Evolutionary conservation across 768 basidiomycete genomes (phyloP), one percentile per base, ranked within the genome.

Genomic region (Fistulinella prunicolor): DNA sequence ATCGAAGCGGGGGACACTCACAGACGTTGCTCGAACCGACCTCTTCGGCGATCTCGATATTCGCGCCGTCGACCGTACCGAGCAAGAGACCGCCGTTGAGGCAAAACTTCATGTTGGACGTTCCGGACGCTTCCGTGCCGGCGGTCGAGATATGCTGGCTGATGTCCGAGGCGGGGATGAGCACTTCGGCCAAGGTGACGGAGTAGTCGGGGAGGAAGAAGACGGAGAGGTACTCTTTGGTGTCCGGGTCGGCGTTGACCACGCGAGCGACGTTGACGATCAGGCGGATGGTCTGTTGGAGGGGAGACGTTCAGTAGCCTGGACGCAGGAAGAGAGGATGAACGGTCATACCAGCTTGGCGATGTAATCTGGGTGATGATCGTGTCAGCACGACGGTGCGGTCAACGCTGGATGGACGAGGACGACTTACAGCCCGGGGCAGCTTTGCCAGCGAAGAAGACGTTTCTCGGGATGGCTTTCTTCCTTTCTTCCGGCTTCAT

Each of bases 361-460:
- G 53, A 93, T 86, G 70, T 89, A 93, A 64, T 94, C 88, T 88
- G 4, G 28, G 14, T 9, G 32, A 14, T 37, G 10, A 16, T 44
- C 12, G 12, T 16, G 34, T 65, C 46, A 50, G 51, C 9, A 20
- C 42, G 17, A 10, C n/a, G 43, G 23, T 5, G 16, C 6, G 32
- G 14, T n/a, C 16, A 17, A 34, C 19, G n/a, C 17, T 12, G 13
- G n/a, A 34, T 22, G 29, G 24, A n/a, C n/a, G n/a, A 17, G 16
- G 13, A 22, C 17, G 7, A 72, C 84, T 62, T 63, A 87, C 86
- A 92, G 49, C 84, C 94, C 32, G 95, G 95, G 0, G 95, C 95
- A 44, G 95, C 94, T 67, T 97, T 97, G 54, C 96, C 95, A 26
- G 92, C 95, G 55, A 99, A 98, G 76, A 99, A 89, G n/a, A 92